A percentile compares a stretch with the other conserved stretches of the same genome.
These are phyloP conservation scores for Tuber melanosporum DNA, from an alignment of 495 filamentous ascomycete genomes.

Conservation along the genomic window DNA sequence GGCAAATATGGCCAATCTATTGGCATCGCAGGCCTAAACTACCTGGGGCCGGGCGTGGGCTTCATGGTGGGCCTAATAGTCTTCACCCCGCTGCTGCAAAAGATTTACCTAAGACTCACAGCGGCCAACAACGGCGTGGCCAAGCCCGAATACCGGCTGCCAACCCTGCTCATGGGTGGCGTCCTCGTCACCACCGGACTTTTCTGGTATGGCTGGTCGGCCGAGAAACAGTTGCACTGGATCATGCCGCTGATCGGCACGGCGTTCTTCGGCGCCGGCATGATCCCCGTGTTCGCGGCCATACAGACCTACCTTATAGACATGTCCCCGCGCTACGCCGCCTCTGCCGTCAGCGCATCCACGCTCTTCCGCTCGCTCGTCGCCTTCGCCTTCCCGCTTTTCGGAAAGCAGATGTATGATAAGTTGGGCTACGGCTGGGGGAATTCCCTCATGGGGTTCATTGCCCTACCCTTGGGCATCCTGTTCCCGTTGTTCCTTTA, in stretches of 20 bases:
- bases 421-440: constrained; percentile 54
- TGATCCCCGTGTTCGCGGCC: constrained; percentile 55
- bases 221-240: constrained; percentile 51
- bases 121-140: constrained; percentile 49
- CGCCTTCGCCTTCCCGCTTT: constrained; percentile 48
- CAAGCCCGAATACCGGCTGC: constrained; percentile 54
- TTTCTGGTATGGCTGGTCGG: constrained; percentile 67
- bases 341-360: constrained; percentile 62
- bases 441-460: constrained; percentile 51
- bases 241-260: constrained; percentile 57
- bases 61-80: constrained; percentile 48
- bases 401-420: constrained; percentile 51
- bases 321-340: constrained; percentile 65
- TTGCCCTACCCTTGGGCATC: constrained; percentile 48
- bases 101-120: constrained; percentile 50
- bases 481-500: constrained; percentile 50
- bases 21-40: constrained; percentile 53
- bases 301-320: constrained; percentile 70
- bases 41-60: constrained; percentile 55
- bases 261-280: constrained; percentile 52
- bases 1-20: constrained; percentile 51
- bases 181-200: constrained; percentile 48
- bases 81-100: constrained; percentile 51
- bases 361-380: constrained; percentile 56
- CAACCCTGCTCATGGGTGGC: constrained; percentile 54